Base-by-base conservation (phyloP, 495 filamentous ascomycete genomes). In the Mycothermus thermophilus region DNA sequence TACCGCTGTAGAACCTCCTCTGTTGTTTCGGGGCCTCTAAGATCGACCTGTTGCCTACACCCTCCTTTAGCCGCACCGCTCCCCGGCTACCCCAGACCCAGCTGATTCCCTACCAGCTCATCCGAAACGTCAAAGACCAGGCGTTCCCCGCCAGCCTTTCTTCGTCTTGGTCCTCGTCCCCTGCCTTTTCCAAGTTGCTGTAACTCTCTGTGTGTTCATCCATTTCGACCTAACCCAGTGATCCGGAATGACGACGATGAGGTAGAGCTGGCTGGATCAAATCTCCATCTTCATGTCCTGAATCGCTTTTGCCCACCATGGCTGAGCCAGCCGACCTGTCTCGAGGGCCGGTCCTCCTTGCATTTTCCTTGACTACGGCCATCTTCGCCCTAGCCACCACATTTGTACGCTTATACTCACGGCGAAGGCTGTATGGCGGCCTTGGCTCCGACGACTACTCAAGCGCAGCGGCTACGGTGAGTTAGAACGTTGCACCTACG, bases 261-360 rank as follows among this genome's bases (percentile, higher is more conserved):
- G n/a, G n/a, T n/a, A n/a, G n/a, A n/a, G n/a, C n/a, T n/a, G 12
- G 27, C 17, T 18, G 28, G 35, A 18, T 30, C 23, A 32, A 39
- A 31, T 12, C 31, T 38, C 30, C 12, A 42, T n/a, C 36, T 20
- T 34, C 26, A 34, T 40, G 32, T 27, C 20, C 24, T n/a, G n/a
- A n/a, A n/a, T n/a, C 30, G 19, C 25, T 27, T 27, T 11, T 25
- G 17, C 5, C 26, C 35, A 48, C 37, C 21, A 57, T 51, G 50
- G 43, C 41, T 37, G 29, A 36, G n/a, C 35, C 35, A 38, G 34
- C 37, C 36, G 37, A 53, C 38, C 43, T 44, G 35, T 51, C 52
- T 19, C 44, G 45, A 50, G 55, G 57, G 39, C 48, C 54, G 35
- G 57, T 52, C 44, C 50, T 60, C 44, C 51, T 60, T 14, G 54